Conservation (phyloP, 2,329 filamentous ascomycete species). For the Ilyonectria mors-panacis region DNA sequence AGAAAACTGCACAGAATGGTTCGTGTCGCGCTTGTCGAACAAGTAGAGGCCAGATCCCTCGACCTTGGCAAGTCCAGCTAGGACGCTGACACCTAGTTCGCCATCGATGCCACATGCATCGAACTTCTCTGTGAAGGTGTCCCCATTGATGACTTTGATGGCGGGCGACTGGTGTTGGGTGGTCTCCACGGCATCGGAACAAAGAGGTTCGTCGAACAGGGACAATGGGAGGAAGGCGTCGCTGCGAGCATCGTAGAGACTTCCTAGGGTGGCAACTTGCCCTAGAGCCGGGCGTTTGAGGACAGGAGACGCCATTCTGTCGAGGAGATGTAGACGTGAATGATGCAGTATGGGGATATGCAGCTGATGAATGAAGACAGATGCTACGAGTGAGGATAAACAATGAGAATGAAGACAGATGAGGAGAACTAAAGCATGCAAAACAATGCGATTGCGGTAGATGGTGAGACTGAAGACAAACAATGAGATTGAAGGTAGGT, state of each 20-base stretch:
- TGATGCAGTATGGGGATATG: too few relatives aligned
- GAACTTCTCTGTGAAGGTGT: constrained; percentile 5
- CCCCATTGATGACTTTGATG: not conserved
- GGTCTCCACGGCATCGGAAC: not conserved
- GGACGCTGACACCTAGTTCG: constrained; percentile 3
- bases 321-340: not conserved
- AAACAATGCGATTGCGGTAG: constrained; percentile 1
- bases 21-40: not conserved
- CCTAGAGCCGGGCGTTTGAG: constrained; percentile 9
- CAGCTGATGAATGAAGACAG: too few relatives aligned
- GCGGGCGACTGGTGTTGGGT: not conserved
- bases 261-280: constrained; percentile 1
- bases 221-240: constrained; percentile 4
- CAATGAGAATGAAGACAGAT: not conserved
- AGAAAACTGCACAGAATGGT: not conserved
- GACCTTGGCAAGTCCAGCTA: constrained; percentile 11
- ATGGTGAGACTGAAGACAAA: not conserved
- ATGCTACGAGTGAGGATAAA: not conserved
- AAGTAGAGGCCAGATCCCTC: not conserved
- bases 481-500: not conserved
- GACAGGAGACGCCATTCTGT: not conserved
- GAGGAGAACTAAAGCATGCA: not conserved
- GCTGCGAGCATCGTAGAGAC: constrained; percentile 13
- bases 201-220: constrained; percentile 7
- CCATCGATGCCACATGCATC: not conserved